Evolutionary conservation across 345 rosid species (phyloP).

Genomic region (Geranium rotundifolium): DNA sequence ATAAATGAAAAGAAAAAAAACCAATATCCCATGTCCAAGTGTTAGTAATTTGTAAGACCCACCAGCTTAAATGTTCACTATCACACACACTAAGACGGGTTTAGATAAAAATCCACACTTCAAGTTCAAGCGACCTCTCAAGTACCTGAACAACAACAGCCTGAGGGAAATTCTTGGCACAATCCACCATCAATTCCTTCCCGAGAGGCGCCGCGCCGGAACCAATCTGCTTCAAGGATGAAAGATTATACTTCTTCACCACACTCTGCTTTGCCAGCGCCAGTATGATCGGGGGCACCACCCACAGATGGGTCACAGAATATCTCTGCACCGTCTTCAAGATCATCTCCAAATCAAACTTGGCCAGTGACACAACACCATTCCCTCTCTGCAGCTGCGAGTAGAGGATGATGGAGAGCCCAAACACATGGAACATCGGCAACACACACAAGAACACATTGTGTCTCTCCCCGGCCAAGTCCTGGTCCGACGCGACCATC

Average conservation of each 20-base stretch:
- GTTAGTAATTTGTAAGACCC: no score
- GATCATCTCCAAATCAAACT: slow-evolving; percentile 47
- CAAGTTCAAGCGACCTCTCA: neutral
- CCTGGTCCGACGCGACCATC: slow-evolving; percentile 40
- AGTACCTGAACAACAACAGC: slow-evolving; percentile 51
- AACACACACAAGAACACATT: slow-evolving; percentile 46
- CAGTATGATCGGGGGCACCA: slow-evolving; percentile 75
- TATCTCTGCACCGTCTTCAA: slow-evolving; percentile 49
- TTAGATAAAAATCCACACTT: no score
- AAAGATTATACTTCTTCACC: slow-evolving; percentile 54
- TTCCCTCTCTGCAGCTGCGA: slow-evolving; percentile 57
- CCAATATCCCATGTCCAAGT: no score
- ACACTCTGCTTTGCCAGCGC: slow-evolving; percentile 60
- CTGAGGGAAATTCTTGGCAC: slow-evolving; percentile 49
- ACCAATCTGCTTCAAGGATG: slow-evolving; percentile 53
- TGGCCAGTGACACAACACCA: slow-evolving; percentile 50
- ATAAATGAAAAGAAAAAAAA: no score
- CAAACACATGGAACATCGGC: slow-evolving; percentile 94
- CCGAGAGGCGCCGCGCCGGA: slow-evolving; percentile 91
- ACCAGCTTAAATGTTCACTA: neutral
- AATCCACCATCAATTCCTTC: slow-evolving; percentile 78
- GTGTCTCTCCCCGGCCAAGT: slow-evolving; percentile 39
- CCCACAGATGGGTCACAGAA: slow-evolving; percentile 61
- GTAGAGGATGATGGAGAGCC: slow-evolving; percentile 36
- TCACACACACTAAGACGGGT: neutral